Evolutionary conservation across 129 eudicot genomes (phyloP), one percentile per base, ranked within the genome.

Genomic region (Mikania micrantha): DNA sequence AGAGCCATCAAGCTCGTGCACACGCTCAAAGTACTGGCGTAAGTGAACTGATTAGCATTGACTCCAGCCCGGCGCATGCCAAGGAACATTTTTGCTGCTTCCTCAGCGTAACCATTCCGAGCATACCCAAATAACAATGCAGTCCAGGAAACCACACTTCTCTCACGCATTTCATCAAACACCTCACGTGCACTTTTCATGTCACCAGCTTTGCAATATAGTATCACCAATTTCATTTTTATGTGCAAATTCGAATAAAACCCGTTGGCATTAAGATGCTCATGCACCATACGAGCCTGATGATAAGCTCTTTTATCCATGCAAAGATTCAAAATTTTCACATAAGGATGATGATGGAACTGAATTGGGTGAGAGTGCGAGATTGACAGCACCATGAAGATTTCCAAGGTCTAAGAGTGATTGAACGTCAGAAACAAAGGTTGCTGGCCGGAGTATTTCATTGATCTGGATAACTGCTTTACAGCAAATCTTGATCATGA

Each of bases 121-220:
- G 77, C 69, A 66, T 88, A 85, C 75, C 96, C 93, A 60, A 90
- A 85, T 63, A 88, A 38, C 80, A 85, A 59, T 11, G 90, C 85
- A 48, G 90, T 85, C 96, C 93, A 88, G 56, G 96, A 68, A 21
- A 88, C 92, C 67, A 85, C 82, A 45, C 60, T 77, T 39, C 85
- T 80, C 60, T 85, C 78, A 56, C 64, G 65, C 92, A 88, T 85
- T 85, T 42, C 76, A 73, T 85, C 91, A 7, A 85, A 88, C 84
- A 88, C 72, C 5, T 79, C 31, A 0, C 83, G 86, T 2, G 93
- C 89, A 31, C 22, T 71, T 5, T 11, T 71, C 80, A 85, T 50
- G 66, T 85, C 78, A 47, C 84, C 88, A 22, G 73, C 38, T 66
- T 82, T 85, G 0, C 84, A 62, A 29, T 85, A 79, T 9, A 81